Base-by-base conservation (phyloP, 345 rosid species). In the Psidium guajava region DNA sequence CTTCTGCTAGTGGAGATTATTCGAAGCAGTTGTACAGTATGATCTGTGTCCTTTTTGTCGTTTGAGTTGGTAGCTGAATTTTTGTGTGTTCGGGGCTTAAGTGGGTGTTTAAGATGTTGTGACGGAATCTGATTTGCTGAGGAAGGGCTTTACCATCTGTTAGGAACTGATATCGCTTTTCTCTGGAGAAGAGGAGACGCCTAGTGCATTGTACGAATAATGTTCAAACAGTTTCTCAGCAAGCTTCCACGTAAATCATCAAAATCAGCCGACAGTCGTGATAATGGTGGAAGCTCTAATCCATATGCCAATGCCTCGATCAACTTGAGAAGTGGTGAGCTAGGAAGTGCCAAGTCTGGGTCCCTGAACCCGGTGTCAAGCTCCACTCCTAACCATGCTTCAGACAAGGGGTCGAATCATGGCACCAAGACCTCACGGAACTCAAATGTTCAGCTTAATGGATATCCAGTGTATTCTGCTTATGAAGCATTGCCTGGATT, bases 401-500 rank as follows among this genome's bases (percentile, higher is more conserved):
- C 36, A 7, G 87, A 86, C 24, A 53, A 36, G 85, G 85, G 85
- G 54, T 42, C 51, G n/a, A 82, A 69, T 82, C 81, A 86, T 73
- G 85, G 84, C 50, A 83, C 15, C 82, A 86, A 86, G 75, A 53
- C 75, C 25, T 58, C 69, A 44, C 54, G 85, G 54, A 84, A 80
- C 56, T 61, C 54, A 16, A 59, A 83, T 56, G 77, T 55, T 40
- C 84, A 86, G 50, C 81, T 74, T 44, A 86, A 86, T 80, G 88
- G 88, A 6, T 16, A 57, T 69, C 6, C 44, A 32, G 85, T 40
- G 64, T 86, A 80, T 82, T 83, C 86, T 50, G 56, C 88, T 83
- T 86, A 86, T 80, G 88, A 86, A 58, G 85, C 88, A 55, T 83
- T 86, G 88, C 88, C 86, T 77, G 88, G 85, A 84, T 86, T 86